Percentiles rank a stretch among this genome's conserved stretches.
phyloP scores from a whole-genome alignment of 2,329 filamentous ascomycete genomes.

The Phyllosticta paracitricarpa region DNA sequence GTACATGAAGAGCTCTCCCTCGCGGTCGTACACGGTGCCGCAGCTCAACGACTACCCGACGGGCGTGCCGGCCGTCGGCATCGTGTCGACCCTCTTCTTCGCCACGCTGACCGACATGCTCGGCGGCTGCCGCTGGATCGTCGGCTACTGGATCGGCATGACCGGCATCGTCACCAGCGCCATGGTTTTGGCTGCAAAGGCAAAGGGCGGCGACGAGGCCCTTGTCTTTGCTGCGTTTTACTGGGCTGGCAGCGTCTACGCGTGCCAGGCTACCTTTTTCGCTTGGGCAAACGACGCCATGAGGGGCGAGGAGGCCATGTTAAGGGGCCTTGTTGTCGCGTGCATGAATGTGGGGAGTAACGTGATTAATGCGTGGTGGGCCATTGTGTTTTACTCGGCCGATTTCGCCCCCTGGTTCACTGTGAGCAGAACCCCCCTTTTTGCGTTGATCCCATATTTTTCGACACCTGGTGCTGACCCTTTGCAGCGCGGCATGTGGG shows the following conservation, averaged over 20 bases:
- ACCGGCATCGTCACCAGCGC: conserved; percentile 53
- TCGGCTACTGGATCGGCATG: conserved; percentile 57
- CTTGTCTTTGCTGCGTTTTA: conserved; percentile 58
- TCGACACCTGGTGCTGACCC: conserved; percentile 7
- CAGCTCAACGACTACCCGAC: conserved; percentile 47
- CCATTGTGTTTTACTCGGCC: conserved; percentile 59
- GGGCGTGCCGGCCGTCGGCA: conserved; percentile 43
- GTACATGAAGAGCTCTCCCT: conserved; percentile 40
- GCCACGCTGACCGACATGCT: conserved; percentile 57
- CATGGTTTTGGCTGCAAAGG: conserved; percentile 42
- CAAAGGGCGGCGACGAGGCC: conserved; percentile 26
- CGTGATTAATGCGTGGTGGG: conserved; percentile 65
- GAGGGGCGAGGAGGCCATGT: conserved; percentile 51
- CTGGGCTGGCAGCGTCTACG: conserved; percentile 60
- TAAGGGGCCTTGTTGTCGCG: conserved; percentile 57
- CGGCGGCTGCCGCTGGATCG: conserved; percentile 53
- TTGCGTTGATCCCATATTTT: not conserved
- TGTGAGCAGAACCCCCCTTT: conserved; percentile 31
- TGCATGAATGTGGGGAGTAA: conserved; percentile 63
- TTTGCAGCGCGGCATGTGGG: conserved; percentile 56
- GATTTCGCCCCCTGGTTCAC: conserved; percentile 56
- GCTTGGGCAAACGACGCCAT: conserved; percentile 67
- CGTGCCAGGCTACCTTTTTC: conserved; percentile 65
- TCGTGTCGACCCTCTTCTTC: conserved; percentile 54
- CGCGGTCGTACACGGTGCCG: conserved; percentile 35